Conservation (phyloP, 2,329 filamentous ascomycete species). For the Trichoderma atroviride region DNA sequence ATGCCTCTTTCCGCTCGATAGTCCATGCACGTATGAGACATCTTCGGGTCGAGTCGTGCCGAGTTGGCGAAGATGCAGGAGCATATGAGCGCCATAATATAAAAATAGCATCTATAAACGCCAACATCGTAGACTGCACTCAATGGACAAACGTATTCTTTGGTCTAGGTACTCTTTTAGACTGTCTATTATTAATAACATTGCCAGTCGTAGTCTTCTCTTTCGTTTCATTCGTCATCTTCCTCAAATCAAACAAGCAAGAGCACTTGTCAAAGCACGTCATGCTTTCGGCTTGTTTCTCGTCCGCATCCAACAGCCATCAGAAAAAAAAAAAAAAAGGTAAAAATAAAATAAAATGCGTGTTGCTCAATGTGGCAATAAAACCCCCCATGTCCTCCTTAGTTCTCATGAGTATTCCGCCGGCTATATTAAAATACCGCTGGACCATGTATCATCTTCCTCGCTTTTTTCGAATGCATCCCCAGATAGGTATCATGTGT, state of each 20-base stretch:
- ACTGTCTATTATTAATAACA: slow-evolving; percentile 32
- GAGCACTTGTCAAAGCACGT: slow-evolving; percentile 7
- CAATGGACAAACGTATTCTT: slow-evolving; percentile 13
- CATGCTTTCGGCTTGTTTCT: slow-evolving; percentile 9
- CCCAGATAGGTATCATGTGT: slow-evolving; percentile 24
- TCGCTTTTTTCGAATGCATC: slow-evolving; percentile 7
- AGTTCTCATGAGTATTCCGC: neutral
- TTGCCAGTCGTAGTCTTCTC: slow-evolving; percentile 30
- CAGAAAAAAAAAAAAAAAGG: neutral
- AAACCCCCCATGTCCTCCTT: neutral
- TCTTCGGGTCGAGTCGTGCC: neutral
- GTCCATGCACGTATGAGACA: neutral
- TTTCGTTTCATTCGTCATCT: slow-evolving; percentile 29
- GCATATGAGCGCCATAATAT: neutral
- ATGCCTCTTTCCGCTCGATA: neutral
- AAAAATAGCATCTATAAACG: neutral
- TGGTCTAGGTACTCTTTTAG: slow-evolving; percentile 27
- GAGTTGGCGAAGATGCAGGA: neutral
- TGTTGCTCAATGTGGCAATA: slow-evolving; percentile 11
- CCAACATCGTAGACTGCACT: neutral
- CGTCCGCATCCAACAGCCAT: slow-evolving; percentile 21
- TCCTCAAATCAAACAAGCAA: slow-evolving; percentile 25
- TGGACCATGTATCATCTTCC: slow-evolving; percentile 9
- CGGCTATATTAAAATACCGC: slow-evolving; percentile 10
- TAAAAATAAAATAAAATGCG: neutral